phyloP scores from a whole-genome alignment of 1,284 basidiomycete genomes.

The Cryptococcus sp. region DNA sequence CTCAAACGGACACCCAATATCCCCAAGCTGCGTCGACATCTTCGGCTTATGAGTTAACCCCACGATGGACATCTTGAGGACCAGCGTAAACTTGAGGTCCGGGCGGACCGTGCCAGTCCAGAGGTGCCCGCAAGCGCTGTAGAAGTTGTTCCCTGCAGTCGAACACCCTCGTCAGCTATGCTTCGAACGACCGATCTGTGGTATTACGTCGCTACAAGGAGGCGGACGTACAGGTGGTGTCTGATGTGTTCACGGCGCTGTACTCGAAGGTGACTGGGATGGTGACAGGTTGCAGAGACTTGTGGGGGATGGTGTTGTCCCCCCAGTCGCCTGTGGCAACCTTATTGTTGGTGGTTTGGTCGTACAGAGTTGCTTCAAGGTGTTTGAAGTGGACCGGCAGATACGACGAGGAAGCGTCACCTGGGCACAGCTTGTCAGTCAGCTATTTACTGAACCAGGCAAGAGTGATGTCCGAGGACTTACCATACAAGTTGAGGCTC shows the following conservation, averaged over 20 bases:
- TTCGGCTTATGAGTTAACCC: slow-evolving; percentile 61
- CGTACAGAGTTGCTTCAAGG: slow-evolving; percentile 58
- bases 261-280: slow-evolving; percentile 79
- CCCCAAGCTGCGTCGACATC: slow-evolving; percentile 59
- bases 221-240: slow-evolving; percentile 68
- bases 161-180: neutral
- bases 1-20: slow-evolving; percentile 72
- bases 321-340: slow-evolving; percentile 66
- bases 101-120: slow-evolving; percentile 59
- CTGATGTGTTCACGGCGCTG: slow-evolving; percentile 70
- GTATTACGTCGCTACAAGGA: neutral
- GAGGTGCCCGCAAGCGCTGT: slow-evolving; percentile 68
- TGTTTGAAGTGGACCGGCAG: slow-evolving; percentile 68
- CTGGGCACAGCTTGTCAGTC: slow-evolving; percentile 21
- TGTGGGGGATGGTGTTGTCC: slow-evolving; percentile 60
- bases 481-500: slow-evolving; percentile 61
- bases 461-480: slow-evolving; percentile 4
- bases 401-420: slow-evolving; percentile 67
- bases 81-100: slow-evolving; percentile 65
- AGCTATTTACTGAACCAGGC: too few species aligned
- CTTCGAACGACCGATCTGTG: neutral
- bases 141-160: slow-evolving; percentile 66
- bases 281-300: slow-evolving; percentile 59
- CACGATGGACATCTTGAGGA: slow-evolving; percentile 65
- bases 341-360: slow-evolving; percentile 60